Conservation (phyloP, 2,329 filamentous ascomycete species). For the Pseudocercospora fijiensis region DNA sequence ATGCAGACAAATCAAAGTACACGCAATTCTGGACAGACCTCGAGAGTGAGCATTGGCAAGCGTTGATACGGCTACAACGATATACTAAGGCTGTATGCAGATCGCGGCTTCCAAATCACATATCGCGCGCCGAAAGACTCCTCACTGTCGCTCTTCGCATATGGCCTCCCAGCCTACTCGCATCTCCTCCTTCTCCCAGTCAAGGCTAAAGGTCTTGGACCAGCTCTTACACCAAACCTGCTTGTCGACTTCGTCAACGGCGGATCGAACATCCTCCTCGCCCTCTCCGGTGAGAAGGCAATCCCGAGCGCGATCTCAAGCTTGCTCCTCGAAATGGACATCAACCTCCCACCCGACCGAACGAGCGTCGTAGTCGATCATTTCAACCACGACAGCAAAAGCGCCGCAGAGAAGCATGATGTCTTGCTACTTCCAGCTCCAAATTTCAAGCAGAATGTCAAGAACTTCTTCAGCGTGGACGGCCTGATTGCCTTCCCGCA, state of each 20-base stretch:
- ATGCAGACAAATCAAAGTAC: constrained; percentile 76
- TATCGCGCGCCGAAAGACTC: constrained; percentile 84
- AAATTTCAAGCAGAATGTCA: constrained; percentile 64
- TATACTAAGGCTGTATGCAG: constrained; percentile 48
- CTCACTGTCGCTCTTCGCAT: constrained; percentile 72
- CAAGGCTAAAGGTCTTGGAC: constrained; percentile 90
- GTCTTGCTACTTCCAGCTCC: constrained; percentile 77
- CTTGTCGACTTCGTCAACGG: constrained; percentile 90
- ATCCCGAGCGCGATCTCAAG: constrained; percentile 72
- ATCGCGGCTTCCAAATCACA: constrained; percentile 74
- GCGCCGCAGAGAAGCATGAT: constrained; percentile 80
- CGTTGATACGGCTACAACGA: background rate
- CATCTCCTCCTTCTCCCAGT: constrained; percentile 85
- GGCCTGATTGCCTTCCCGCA: constrained; percentile 77
- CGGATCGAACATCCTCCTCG: constrained; percentile 85
- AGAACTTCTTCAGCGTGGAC: constrained; percentile 72
- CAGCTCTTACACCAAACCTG: constrained; percentile 78
- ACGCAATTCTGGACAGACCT: constrained; percentile 76
- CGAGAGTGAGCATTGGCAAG: constrained; percentile 53
- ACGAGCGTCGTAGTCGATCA: constrained; percentile 87
- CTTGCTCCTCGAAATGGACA: constrained; percentile 83
- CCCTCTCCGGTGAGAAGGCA: constrained; percentile 70
- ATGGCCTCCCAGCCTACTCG: constrained; percentile 86
- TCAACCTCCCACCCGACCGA: constrained; percentile 81
- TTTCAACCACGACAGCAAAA: constrained; percentile 83